These are phyloP conservation scores for Haematococcus lacustris DNA, from an alignment of 139 green algal genomes.

Conservation along the genomic window DNA sequence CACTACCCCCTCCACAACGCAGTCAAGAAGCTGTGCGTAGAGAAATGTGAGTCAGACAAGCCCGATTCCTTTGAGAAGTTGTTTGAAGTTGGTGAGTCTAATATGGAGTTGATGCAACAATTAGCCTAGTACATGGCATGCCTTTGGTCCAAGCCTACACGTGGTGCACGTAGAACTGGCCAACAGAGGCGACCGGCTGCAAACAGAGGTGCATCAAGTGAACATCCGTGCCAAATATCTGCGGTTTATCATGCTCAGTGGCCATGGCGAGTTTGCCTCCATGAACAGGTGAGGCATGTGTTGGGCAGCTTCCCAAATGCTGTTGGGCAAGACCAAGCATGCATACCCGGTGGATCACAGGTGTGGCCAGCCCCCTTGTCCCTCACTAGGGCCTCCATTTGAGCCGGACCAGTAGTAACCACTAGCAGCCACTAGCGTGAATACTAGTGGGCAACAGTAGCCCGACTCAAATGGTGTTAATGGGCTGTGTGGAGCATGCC, in stretches of 20 bases:
- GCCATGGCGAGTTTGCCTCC: slow-evolving; percentile 34
- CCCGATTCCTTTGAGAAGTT: slow-evolving; percentile 34
- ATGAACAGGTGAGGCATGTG: slow-evolving; percentile 24
- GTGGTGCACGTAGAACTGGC: slow-evolving; percentile 27
- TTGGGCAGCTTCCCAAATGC: neutral
- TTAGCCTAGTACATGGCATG: too few relatives aligned
- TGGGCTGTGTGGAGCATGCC: too few relatives aligned
- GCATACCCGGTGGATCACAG: neutral
- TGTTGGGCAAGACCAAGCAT: too few relatives aligned
- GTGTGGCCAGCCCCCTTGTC: neutral
- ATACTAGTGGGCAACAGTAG: too few relatives aligned
- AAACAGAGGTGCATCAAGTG: slow-evolving; percentile 41
- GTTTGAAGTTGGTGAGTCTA: slow-evolving; percentile 38
- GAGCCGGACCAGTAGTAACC: too few relatives aligned
- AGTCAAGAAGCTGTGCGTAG: slow-evolving; percentile 36
- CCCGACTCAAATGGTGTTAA: too few relatives aligned
- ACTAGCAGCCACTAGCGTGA: too few relatives aligned
- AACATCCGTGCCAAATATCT: slow-evolving; percentile 34
- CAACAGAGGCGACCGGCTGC: slow-evolving; percentile 23
- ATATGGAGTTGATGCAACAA: too few relatives aligned
- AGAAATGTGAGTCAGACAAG: slow-evolving; percentile 29
- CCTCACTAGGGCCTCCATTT: too few relatives aligned
- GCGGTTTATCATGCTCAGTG: slow-evolving; percentile 27
- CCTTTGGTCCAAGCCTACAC: too few relatives aligned
- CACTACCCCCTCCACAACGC: neutral